A percentile compares a stretch with the other conserved stretches of the same genome.
phyloP scores from a whole-genome alignment of 106 monocot species.

The Dendrobium chrysotoxum region DNA sequence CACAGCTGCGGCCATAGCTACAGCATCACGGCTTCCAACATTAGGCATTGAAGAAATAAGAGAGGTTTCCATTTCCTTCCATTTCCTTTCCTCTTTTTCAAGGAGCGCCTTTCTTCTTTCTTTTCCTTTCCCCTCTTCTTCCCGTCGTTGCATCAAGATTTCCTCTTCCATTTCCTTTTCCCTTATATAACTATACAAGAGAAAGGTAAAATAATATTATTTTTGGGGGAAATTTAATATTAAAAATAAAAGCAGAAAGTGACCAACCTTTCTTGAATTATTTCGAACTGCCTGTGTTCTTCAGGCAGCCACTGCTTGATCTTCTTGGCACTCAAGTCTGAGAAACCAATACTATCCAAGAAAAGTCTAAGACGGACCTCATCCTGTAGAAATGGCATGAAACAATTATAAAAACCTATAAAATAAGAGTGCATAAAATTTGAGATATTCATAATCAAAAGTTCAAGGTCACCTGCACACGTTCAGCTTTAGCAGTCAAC shows the following conservation, averaged over 20 bases:
- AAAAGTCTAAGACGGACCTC: slow-evolving; percentile 97
- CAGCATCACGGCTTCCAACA: slow-evolving; percentile 87
- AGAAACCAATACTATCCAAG: slow-evolving; percentile 91
- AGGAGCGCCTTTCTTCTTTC: slow-evolving; percentile 90
- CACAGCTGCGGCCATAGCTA: slow-evolving; percentile 96
- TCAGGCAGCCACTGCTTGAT: slow-evolving; percentile 99
- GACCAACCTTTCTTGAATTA: slow-evolving; percentile 88
- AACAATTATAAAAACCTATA: slow-evolving; percentile 1
- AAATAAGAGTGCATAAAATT: background rate
- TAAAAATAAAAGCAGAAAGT: background rate
- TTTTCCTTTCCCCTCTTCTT: slow-evolving; percentile 94
- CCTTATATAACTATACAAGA: slow-evolving; percentile 68
- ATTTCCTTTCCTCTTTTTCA: slow-evolving; percentile 95
- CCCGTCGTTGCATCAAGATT: slow-evolving; percentile 87
- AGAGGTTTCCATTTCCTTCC: slow-evolving; percentile 94
- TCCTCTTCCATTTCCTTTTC: slow-evolving; percentile 99
- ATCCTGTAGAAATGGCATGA: slow-evolving; percentile 44
- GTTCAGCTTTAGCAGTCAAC: slow-evolving; percentile 94
- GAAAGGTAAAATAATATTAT: slow-evolving; percentile 4
- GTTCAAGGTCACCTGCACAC: slow-evolving; percentile 55
- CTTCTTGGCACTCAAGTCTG: slow-evolving; percentile 91
- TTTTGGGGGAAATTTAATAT: background rate
- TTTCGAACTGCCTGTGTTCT: slow-evolving; percentile 88
- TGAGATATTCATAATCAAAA: background rate
- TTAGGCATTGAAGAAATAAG: slow-evolving; percentile 88